Percentiles rank a stretch among this genome's conserved stretches.
These are phyloP conservation scores for Puccinellia tenuiflora DNA, from an alignment of 176 grass and related monocot species.

Conservation along the genomic window DNA sequence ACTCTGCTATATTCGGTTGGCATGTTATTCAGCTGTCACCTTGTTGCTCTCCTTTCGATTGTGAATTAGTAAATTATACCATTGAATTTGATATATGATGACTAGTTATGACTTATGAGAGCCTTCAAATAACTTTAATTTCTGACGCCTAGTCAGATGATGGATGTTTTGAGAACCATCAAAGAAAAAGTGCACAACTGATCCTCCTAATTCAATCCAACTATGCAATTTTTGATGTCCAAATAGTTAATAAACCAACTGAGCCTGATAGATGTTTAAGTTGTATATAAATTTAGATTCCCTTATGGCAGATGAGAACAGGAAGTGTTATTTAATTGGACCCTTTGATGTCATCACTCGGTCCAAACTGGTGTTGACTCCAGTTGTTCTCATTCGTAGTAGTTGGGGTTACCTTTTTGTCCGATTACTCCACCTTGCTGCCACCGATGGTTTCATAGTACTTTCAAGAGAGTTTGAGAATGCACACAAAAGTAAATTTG, in stretches of 20 bases:
- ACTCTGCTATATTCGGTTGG: background rate
- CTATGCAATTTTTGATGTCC: background rate
- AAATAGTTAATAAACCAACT: background rate
- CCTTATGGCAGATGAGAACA: background rate
- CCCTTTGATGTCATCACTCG: background rate
- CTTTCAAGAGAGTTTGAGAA: background rate
- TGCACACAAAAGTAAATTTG: no score
- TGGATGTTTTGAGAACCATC: background rate
- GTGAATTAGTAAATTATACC: background rate
- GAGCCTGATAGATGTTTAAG: background rate
- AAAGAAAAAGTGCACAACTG: background rate
- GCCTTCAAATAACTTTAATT: background rate
- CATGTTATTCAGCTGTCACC: background rate
- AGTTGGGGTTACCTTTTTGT: background rate
- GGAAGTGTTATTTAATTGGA: background rate
- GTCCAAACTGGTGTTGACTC: slow-evolving; percentile 27
- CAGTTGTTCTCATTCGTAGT: background rate
- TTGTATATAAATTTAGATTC: background rate
- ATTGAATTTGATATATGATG: background rate
- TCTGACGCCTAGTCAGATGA: background rate
- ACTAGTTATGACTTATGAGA: background rate
- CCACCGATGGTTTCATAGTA: background rate
- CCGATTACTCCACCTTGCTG: background rate
- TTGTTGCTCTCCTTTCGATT: background rate
- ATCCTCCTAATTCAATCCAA: background rate